Evolutionary conservation across 2,329 filamentous ascomycete species (phyloP), one percentile per base, ranked within the genome.

Genomic region (Calonectria pseudoturangicola): DNA sequence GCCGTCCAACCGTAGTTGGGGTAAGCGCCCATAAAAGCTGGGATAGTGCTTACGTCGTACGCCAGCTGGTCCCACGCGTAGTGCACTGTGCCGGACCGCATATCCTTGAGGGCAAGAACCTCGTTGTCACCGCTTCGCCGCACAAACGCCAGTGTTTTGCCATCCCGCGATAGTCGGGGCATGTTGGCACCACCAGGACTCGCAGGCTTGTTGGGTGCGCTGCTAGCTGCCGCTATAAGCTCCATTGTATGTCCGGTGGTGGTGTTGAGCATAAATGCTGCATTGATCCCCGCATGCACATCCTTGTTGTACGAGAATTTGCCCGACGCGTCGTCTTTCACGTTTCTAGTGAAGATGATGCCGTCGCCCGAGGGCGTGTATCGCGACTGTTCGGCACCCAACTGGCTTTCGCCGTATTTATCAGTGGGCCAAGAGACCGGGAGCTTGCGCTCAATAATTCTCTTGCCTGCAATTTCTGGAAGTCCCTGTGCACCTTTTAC

Each of bases 251-350:
- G 3, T 4, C 43, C 41, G 2, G 62, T 65, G 13, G 25, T 36
- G 12, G 13, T 21, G 25, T 63, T 50, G 16, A 65, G 25, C 15
- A n/a, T 12, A 25, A 47, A 47, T 6, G 33, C 62, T 4, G 27
- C 28, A 39, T 65, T 65, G 27, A 65, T 65, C 7, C 62, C 62
- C 2, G 62, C 28, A 21, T 65, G 62, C 4, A 65, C 62, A 30
- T 65, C 62, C 13, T 65, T 65, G 62, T 65, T 65, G 45, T 65
- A 65, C 1, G 62, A 65, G n/a, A 65, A 65, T 21, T 51, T 65
- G 5, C 62, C 62, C 8, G 30, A 33, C 9, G 8, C 13, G 16
- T 65, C 62, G n/a, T 65, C 62, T 16, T 36, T n/a, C 4, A 65
- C 28, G 16, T 65, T 36, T 39, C 39, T 28, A 4, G 25, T 21